These are phyloP conservation scores for Cryptococcus sp. DNA, from an alignment of 1,284 basidiomycete species.

Conservation along the genomic window DNA sequence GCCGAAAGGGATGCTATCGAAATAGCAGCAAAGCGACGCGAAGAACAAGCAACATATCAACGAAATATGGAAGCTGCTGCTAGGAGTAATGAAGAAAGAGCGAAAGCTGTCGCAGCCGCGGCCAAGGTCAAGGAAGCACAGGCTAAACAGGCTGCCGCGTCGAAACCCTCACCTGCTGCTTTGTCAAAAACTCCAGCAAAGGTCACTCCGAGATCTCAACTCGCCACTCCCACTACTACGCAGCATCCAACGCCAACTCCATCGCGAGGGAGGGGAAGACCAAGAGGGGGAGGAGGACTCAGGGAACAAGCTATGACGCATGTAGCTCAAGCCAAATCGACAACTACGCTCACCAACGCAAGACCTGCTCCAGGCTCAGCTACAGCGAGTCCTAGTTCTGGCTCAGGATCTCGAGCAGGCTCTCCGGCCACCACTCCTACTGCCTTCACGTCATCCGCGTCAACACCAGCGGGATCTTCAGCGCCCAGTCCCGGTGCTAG, in stretches of 20 bases:
- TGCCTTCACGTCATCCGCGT: not conserved
- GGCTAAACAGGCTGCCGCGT: not conserved
- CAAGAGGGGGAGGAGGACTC: conserved; percentile 13
- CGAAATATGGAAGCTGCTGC: no score
- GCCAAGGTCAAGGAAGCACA: not conserved
- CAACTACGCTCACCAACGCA: not conserved
- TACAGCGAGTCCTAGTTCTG: no score
- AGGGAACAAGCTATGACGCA: conserved; percentile 4
- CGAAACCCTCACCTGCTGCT: conserved; percentile 1
- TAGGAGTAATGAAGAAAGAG: no score
- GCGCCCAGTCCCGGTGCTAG: not conserved
- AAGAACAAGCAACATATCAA: conserved; percentile 2
- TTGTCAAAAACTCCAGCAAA: not conserved
- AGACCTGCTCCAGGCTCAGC: no score
- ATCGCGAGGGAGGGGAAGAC: conserved; percentile 10
- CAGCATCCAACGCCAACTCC: conserved; percentile 2
- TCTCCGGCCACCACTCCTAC: no score
- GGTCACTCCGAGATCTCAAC: no score
- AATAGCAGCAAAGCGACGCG: conserved; percentile 8
- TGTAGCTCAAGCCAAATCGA: not conserved
- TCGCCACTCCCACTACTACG: not conserved
- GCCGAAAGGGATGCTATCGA: conserved; percentile 16
- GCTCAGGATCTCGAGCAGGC: no score
- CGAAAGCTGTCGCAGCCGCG: not conserved
- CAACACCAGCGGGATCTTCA: not conserved